Evolutionary conservation across 192 early-diverging fungal genomes (phyloP), one percentile per base, ranked within the genome.

Genomic region (Chytriomyces hyalinus): DNA sequence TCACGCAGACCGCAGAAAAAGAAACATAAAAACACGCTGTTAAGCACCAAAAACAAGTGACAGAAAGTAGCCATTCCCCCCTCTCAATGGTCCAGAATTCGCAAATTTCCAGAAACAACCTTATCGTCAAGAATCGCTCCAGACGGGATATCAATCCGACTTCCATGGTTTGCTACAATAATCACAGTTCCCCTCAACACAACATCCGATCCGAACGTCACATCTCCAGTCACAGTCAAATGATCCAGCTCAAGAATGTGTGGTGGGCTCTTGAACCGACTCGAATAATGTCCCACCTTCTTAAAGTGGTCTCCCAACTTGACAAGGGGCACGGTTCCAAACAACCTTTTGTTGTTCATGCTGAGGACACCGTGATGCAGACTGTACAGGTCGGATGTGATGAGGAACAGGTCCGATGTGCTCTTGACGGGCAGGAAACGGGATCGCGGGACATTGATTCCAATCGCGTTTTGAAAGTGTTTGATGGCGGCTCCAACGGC

Each of bases 351-450:
- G 46, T 95, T 94, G 80, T 96, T 97, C 86, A 99, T 88, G 59
- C 82, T 82, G 36, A 99, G 89, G 79, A 97, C 91, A 65, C 98
- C 98, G 81, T 98, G 97, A 78, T 95, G 88, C 43, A 98, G 85
- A 26, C 90, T 87, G 83, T 99, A 99, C 67, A 99, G 82, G 80
- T 99, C 96, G 2, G 94, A 95, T 5, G 96, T 98, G 59, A 99
- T 94, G 72, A 98, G 80, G 89, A 99, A 98, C 77, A 99, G 82
- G 80, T 99, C 98, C 15, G 95, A 96, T 1, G 95, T 97, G 70
- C 94, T 96, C 84, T 99, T 99, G 72, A 99, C 98, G 49, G 98
- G 98, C 85, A 99, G 87, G 90, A 99, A 99, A 70, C 98, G 94
- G 77, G 85, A 92, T 67, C 98, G 92, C 8, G 97, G 97, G n/a